phyloP scores from a whole-genome alignment of 2,329 filamentous ascomycete species.

The Fusarium floridanum region DNA sequence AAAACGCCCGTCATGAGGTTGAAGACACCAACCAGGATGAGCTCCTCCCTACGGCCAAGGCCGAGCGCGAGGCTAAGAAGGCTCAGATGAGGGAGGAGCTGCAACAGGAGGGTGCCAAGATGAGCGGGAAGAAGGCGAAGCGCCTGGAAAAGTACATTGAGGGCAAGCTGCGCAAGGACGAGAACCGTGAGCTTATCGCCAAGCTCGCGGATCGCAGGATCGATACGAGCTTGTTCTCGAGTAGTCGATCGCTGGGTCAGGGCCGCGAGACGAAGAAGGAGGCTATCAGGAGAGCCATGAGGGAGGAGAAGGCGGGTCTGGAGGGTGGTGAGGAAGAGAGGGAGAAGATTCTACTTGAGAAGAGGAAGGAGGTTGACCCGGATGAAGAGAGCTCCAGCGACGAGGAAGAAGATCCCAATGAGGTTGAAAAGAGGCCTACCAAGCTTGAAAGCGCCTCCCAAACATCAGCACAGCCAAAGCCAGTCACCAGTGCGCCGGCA shows the following conservation, averaged over 20 bases:
- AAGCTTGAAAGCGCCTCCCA: slow-evolving; percentile 4
- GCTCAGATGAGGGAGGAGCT: slow-evolving; percentile 68
- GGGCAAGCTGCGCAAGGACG: slow-evolving; percentile 93
- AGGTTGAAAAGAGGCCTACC: slow-evolving; percentile 3
- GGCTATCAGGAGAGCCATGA: slow-evolving; percentile 71
- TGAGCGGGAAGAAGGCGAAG: slow-evolving; percentile 76
- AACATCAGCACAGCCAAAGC: slow-evolving; percentile 14
- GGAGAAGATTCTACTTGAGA: slow-evolving; percentile 66
- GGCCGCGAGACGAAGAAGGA: slow-evolving; percentile 79
- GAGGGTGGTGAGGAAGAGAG: slow-evolving; percentile 63
- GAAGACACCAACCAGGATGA: slow-evolving; percentile 53
- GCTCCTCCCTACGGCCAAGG: slow-evolving; percentile 58
- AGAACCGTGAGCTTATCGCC: slow-evolving; percentile 85
- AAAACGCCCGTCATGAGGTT: slow-evolving; percentile 57
- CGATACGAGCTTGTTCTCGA: slow-evolving; percentile 85
- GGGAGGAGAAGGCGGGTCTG: slow-evolving; percentile 75
- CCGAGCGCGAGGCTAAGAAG: slow-evolving; percentile 66
- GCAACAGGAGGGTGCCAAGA: slow-evolving; percentile 63
- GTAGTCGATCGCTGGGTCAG: slow-evolving; percentile 81
- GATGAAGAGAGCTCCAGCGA: slow-evolving; percentile 43
- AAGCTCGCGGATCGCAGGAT: slow-evolving; percentile 84
- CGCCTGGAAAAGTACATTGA: slow-evolving; percentile 80
- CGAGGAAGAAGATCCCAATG: slow-evolving; percentile 30
- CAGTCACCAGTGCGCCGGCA: slow-evolving; percentile 8
- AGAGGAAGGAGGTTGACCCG: slow-evolving; percentile 47